A percentile compares a stretch with the other conserved stretches of the same genome.
Evolutionary conservation across 495 filamentous ascomycete species (phyloP).

Genomic region (Haplographium delicatum): DNA sequence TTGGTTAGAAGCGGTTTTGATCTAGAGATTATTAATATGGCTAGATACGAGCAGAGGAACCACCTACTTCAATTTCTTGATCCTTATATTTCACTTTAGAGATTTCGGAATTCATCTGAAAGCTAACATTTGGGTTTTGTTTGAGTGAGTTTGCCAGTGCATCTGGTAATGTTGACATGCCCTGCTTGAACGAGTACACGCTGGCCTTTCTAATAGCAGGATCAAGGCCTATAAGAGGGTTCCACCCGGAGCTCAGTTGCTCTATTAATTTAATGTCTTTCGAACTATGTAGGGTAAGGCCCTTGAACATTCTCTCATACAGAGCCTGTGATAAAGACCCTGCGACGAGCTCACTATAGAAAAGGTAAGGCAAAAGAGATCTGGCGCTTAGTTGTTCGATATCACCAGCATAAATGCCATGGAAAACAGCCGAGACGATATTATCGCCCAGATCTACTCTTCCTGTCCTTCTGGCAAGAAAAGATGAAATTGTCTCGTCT

Average conservation of each 20-base stretch:
- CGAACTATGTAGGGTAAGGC: neutral
- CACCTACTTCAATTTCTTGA: too few species aligned
- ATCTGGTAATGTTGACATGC: constrained; percentile 44
- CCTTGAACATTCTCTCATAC: too few species aligned
- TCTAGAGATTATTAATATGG: constrained; percentile 24
- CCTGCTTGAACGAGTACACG: constrained; percentile 54
- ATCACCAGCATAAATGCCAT: constrained; percentile 95
- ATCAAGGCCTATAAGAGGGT: neutral
- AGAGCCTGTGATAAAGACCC: too few species aligned
- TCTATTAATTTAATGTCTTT: neutral
- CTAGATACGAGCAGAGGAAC: too few species aligned
- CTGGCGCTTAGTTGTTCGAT: constrained; percentile 71
- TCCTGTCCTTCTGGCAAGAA: constrained; percentile 53
- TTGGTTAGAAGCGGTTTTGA: constrained; percentile 23
- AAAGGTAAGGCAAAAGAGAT: constrained; percentile 50
- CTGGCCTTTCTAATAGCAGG: constrained; percentile 25
- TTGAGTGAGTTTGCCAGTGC: constrained; percentile 37
- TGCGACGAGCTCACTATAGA: constrained; percentile 42
- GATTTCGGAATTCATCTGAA: constrained; percentile 42
- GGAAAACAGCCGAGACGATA: constrained; percentile 68
- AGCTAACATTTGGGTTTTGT: constrained; percentile 38
- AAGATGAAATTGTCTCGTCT: constrained; percentile 73
- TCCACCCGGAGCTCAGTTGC: neutral
- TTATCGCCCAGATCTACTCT: constrained; percentile 59
- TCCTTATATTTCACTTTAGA: too few species aligned